Evolutionary conservation across 1,139 yeast species (phyloP).

Genomic region (Pichia sp.): DNA sequence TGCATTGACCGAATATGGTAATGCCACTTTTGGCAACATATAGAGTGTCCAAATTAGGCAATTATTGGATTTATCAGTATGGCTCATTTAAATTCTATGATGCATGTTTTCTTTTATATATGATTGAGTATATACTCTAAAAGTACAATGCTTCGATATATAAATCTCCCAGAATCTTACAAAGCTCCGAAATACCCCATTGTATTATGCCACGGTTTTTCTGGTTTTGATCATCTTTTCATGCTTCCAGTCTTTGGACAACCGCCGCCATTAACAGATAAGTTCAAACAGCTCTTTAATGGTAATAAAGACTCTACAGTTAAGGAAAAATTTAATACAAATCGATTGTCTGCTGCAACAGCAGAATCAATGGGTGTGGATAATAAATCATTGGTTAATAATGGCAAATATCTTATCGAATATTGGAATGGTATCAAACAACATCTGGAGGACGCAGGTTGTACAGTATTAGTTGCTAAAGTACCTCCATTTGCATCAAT

Average conservation of each 20-base stretch:
- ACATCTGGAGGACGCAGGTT: slow-evolving; percentile 54
- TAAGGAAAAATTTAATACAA: background rate
- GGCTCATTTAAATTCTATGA: too few relatives aligned
- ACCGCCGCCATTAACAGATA: slow-evolving; percentile 9
- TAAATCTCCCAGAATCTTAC: slow-evolving; percentile 6
- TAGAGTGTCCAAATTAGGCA: background rate
- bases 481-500: slow-evolving; percentile 84
- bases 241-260: slow-evolving; percentile 11
- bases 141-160: background rate
- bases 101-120: too few relatives aligned
- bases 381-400: slow-evolving; percentile 13
- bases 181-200: slow-evolving; percentile 24
- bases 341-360: background rate
- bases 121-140: too few relatives aligned
- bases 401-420: slow-evolving; percentile 41
- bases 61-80: background rate
- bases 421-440: slow-evolving; percentile 80
- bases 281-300: slow-evolving; percentile 2
- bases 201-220: slow-evolving; percentile 22
- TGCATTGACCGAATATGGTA: background rate
- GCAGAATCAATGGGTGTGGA: slow-evolving; percentile 10
- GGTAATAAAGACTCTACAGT: background rate
- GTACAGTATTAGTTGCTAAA: slow-evolving; percentile 62
- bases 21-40: background rate
- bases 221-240: slow-evolving; percentile 21